Percentiles rank a stretch among this genome's conserved stretches.
Conservation (phyloP, 768 basidiomycete genomes). For the Pholiota microspora region DNA sequence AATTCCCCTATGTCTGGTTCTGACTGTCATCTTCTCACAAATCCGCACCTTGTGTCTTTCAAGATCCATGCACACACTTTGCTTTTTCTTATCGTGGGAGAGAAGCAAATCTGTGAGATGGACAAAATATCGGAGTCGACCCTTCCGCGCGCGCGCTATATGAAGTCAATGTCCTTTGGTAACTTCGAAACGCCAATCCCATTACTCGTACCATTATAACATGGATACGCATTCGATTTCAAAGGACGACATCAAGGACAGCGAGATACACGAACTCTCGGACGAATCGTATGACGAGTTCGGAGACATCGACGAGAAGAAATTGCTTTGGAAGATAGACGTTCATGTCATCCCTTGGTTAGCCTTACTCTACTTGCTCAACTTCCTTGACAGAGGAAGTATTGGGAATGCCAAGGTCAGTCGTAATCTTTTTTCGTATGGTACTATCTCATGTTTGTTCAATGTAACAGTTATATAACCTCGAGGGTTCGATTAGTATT, state of each 20-base stretch:
- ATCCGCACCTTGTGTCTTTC: constrained; percentile 12
- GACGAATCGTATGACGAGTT: not conserved
- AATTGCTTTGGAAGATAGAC: constrained; percentile 61
- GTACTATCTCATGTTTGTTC: not conserved
- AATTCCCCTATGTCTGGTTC: constrained; percentile 8
- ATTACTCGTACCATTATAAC: not conserved
- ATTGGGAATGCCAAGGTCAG: constrained; percentile 70
- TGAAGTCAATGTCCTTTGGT: constrained; percentile 18
- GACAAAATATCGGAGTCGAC: constrained; percentile 10
- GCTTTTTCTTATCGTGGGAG: constrained; percentile 14
- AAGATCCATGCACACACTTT: constrained; percentile 7
- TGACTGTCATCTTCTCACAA: constrained; percentile 18
- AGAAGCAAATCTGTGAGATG: constrained; percentile 21
- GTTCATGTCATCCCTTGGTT: constrained; percentile 74
- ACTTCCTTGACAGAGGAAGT: constrained; percentile 64
- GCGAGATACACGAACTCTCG: constrained; percentile 2
- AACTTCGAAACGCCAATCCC: not conserved
- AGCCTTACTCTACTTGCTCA: constrained; percentile 69
- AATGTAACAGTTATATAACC: constrained; percentile 48
- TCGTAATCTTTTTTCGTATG: not conserved
- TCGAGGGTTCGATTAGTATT: constrained; percentile 56
- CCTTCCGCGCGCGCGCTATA: constrained; percentile 13
- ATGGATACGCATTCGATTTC: constrained; percentile 6
- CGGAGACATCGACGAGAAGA: constrained; percentile 45
- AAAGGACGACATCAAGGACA: constrained; percentile 3